A percentile compares a stretch with the other conserved stretches of the same genome.
Evolutionary conservation across 495 filamentous ascomycete genomes (phyloP).

Genomic region (Talaromyces wortmannii): DNA sequence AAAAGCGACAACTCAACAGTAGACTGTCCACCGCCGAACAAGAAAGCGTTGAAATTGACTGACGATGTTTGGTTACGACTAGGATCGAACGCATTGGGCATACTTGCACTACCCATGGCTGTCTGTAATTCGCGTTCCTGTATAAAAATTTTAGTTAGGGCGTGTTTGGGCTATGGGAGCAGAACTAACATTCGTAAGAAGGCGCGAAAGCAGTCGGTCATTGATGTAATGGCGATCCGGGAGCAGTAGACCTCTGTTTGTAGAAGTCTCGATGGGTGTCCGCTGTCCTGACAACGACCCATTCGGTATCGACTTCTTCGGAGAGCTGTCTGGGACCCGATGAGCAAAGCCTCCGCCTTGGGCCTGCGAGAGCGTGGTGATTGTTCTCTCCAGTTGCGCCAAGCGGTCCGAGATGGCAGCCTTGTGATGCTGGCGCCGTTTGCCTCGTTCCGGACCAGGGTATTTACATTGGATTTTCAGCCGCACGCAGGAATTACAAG

Average conservation of each 20-base stretch:
- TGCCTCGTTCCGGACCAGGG: constrained; percentile 19
- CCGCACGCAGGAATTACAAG: constrained; percentile 21
- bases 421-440: constrained; percentile 17
- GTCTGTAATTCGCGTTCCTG: constrained; percentile 15
- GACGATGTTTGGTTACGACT: constrained; percentile 4
- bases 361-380: constrained; percentile 5
- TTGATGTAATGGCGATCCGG: constrained; percentile 20
- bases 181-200: constrained; percentile 13
- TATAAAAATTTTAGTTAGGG: background rate
- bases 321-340: background rate
- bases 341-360: background rate
- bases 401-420: constrained; percentile 14
- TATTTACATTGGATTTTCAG: constrained; percentile 20
- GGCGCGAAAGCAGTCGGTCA: constrained; percentile 19
- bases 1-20: constrained; percentile 12
- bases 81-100: constrained; percentile 7
- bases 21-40: background rate
- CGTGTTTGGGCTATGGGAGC: background rate
- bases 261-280: background rate
- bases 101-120: constrained; percentile 9
- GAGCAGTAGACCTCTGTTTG: constrained; percentile 10
- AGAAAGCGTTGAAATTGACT: constrained; percentile 13
- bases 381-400: constrained; percentile 22
- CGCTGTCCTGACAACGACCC: no score
- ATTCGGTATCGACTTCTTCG: background rate